These are phyloP conservation scores for Gossypium aridum DNA, from an alignment of 441 rosid genomes.

Conservation along the genomic window DNA sequence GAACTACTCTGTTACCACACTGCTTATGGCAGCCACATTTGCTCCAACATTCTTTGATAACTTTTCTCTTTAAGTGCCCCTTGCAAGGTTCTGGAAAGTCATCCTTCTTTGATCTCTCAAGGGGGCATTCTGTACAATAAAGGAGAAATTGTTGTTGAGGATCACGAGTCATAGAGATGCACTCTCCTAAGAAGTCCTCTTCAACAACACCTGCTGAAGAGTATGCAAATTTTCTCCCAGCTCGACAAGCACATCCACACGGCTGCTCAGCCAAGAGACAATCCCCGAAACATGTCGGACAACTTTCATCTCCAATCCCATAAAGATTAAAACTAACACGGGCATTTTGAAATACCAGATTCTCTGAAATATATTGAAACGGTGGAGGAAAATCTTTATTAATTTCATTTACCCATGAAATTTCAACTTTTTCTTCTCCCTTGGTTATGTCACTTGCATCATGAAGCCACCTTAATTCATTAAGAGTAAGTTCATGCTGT, in stretches of 20 bases:
- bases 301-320: constrained; percentile 43
- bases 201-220: constrained; percentile 49
- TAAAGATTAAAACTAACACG: constrained; percentile 51
- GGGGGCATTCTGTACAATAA: constrained; percentile 64
- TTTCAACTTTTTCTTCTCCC: constrained; percentile 65
- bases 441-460: constrained; percentile 48
- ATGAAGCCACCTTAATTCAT: constrained; percentile 40
- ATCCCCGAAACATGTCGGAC: constrained; percentile 60
- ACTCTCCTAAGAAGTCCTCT: constrained; percentile 56
- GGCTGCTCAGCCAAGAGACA: constrained; percentile 49
- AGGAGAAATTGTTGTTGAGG: constrained; percentile 42
- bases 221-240: constrained; percentile 46
- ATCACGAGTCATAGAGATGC: constrained; percentile 53
- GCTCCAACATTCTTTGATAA: constrained; percentile 83
- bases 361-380: constrained; percentile 60
- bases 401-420: constrained; percentile 75
- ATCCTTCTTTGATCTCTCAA: constrained; percentile 54
- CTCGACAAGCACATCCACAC: constrained; percentile 53
- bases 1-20: constrained; percentile 90
- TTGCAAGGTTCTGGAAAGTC: constrained; percentile 63
- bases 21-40: constrained; percentile 76
- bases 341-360: constrained; percentile 52
- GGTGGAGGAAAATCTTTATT: constrained; percentile 45
- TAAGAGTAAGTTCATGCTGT: constrained; percentile 38
- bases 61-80: constrained; percentile 74